phyloP scores from a whole-genome alignment of 2,329 filamentous ascomycete species.

The Arthrobotrys entomopaga region DNA sequence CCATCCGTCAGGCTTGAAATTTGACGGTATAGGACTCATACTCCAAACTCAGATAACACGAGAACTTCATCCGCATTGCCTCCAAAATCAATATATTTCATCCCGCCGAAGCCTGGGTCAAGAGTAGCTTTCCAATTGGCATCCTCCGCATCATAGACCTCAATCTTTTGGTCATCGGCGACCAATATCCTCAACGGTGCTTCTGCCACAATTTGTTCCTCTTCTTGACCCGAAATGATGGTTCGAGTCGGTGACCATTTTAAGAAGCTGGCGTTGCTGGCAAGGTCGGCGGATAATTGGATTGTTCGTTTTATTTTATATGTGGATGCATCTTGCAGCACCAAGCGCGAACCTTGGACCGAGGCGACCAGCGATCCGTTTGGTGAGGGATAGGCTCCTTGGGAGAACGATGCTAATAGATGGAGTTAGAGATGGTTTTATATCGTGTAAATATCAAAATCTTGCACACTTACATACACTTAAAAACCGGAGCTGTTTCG shows the following conservation, averaged over 20 bases:
- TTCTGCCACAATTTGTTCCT: constrained; percentile 55
- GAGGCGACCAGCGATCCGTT: constrained; percentile 58
- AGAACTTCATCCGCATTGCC: constrained; percentile 58
- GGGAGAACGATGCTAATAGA: constrained; percentile 52
- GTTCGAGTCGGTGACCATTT: constrained; percentile 57
- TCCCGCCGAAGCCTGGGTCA: constrained; percentile 58
- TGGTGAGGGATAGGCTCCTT: constrained; percentile 58
- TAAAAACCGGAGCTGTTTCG: constrained; percentile 37
- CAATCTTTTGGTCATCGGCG: constrained; percentile 58
- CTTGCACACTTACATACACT: constrained; percentile 49
- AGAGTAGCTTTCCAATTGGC: constrained; percentile 59
- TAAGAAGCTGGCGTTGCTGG: constrained; percentile 57
- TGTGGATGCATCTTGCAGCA: constrained; percentile 57
- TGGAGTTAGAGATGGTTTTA: constrained; percentile 1
- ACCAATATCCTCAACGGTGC: constrained; percentile 54
- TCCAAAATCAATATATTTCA: constrained; percentile 59
- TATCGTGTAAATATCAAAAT: not conserved
- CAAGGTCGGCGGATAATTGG: constrained; percentile 56
- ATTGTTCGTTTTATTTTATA: constrained; percentile 57
- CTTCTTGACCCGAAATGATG: constrained; percentile 52
- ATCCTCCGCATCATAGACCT: constrained; percentile 58
- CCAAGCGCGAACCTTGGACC: constrained; percentile 56
- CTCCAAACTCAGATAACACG: constrained; percentile 59
- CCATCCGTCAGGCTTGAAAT: not conserved
- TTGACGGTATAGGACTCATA: constrained; percentile 25